Evolutionary conservation across 805 yeast genomes (phyloP), one percentile per base, ranked within the genome.

Genomic region (Ogataea pignaliae): DNA sequence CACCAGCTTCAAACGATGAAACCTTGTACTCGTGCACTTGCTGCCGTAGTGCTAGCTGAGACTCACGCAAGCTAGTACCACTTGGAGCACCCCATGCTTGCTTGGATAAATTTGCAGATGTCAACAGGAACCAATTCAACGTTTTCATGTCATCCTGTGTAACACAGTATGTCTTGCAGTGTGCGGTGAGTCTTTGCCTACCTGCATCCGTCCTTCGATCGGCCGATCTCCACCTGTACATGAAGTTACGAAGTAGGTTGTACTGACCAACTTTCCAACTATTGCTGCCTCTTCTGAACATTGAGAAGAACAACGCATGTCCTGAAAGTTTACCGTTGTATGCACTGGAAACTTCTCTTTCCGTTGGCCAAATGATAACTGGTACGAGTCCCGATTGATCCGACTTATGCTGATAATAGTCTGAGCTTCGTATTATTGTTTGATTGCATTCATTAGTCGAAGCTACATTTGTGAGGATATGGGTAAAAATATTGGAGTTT

Each of bases 71-170:
- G 26, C 26, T 21, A 21, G 7, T 7, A 21, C 26, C 26, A 21
- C 7, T 52, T 13, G 67, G 65, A 5, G 57, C 64, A 0, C 96
- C 96, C 96, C 96, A 88, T 1, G 95, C 96, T 47, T 79, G 84
- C 43, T 77, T 77, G 29, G 90, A 82, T 34, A 86, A 55, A 56
- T 88, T 88, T 29, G 88, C 85, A 39, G 89, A 82, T 0, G 93
- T 85, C 57, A 85, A 69, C 6, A 85, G 59, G 15, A 81, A 73
- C 95, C 95, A 88, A 40, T 76, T 73, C 5, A 85, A 57, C 2
- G 76, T 64, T 31, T 63, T 53, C 60, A 73, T 77, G 40, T 70
- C 54, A 51, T 78, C 79, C 3, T 72, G 73, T 11, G 82, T 73
- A 49, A 78, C 72, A 45, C 78, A 56, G 53, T 84, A 79, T 29